Conservation (phyloP, 257 asterid genomes). For the Solanum pimpinellifolium region DNA sequence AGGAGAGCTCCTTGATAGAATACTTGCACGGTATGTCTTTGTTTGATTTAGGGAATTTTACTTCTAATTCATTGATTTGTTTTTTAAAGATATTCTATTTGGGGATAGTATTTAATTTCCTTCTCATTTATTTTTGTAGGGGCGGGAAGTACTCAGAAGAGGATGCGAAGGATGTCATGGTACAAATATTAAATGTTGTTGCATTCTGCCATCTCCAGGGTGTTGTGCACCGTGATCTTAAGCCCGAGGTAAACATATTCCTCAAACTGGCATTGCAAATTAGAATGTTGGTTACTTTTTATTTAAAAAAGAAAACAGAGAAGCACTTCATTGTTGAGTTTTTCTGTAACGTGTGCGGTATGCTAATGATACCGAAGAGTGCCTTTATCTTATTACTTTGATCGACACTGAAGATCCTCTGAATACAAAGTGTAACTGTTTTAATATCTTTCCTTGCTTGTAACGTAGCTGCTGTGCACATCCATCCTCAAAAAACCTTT, state of each 20-base stretch:
- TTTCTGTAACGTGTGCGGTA: neutral
- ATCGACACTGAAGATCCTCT: neutral
- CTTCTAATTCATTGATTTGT: neutral
- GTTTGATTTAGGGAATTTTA: neutral
- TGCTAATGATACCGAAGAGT: neutral
- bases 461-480: neutral
- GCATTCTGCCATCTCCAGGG: constrained; percentile 55
- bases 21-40: constrained; percentile 39
- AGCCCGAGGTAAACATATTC: constrained; percentile 48
- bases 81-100: neutral
- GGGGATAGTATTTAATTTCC: neutral
- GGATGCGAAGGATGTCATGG: constrained; percentile 38
- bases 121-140: constrained; percentile 14
- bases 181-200: constrained; percentile 52
- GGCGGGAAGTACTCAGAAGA: constrained; percentile 58
- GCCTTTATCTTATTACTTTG: neutral
- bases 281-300: neutral
- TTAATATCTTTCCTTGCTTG: neutral
- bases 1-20: constrained; percentile 66
- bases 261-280: neutral
- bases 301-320: neutral
- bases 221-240: constrained; percentile 70
- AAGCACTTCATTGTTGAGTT: neutral
- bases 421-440: neutral
- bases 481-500: neutral